These are phyloP conservation scores for Condylostoma magnum DNA, from an alignment of 169 alveolate species.

Conservation along the genomic window DNA sequence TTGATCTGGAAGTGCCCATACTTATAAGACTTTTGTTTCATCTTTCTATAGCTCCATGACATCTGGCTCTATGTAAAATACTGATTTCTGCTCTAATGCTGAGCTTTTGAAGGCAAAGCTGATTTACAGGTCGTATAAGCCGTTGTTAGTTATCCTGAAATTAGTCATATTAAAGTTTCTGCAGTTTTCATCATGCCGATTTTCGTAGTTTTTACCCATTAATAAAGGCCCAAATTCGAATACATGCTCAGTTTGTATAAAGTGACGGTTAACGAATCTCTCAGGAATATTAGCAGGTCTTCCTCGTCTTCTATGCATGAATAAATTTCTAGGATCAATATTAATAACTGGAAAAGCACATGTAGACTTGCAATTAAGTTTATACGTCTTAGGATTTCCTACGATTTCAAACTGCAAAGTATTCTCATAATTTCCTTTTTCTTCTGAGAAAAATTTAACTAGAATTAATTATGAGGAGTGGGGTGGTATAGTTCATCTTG, in stretches of 20 bases:
- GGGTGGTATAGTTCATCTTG: constrained; percentile 87
- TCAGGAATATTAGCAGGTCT: constrained; percentile 75
- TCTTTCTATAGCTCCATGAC: constrained; percentile 74
- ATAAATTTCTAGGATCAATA: constrained; percentile 74
- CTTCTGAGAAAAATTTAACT: constrained; percentile 80
- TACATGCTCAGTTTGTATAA: constrained; percentile 62
- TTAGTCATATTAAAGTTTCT: constrained; percentile 62
- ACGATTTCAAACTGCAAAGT: constrained; percentile 82
- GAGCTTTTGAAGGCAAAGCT: constrained; percentile 43
- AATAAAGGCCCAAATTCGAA: constrained; percentile 94
- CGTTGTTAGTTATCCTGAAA: constrained; percentile 78
- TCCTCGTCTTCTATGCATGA: constrained; percentile 58
- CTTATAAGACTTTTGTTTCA: constrained; percentile 82
- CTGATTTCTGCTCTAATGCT: constrained; percentile 51
- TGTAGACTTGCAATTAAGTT: constrained; percentile 54
- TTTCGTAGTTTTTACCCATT: constrained; percentile 81
- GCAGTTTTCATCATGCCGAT: constrained; percentile 55
- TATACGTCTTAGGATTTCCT: constrained; percentile 42
- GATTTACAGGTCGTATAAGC: constrained; percentile 46
- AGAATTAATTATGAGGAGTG: constrained; percentile 62
- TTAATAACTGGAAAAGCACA: constrained; percentile 86
- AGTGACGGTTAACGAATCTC: constrained; percentile 63
- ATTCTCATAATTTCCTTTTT: constrained; percentile 66
- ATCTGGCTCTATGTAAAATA: constrained; percentile 85
- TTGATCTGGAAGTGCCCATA: constrained; percentile 90